phyloP scores from a whole-genome alignment of 352 stramenopile genomes.

The Aphanomyces cochlioides region DNA sequence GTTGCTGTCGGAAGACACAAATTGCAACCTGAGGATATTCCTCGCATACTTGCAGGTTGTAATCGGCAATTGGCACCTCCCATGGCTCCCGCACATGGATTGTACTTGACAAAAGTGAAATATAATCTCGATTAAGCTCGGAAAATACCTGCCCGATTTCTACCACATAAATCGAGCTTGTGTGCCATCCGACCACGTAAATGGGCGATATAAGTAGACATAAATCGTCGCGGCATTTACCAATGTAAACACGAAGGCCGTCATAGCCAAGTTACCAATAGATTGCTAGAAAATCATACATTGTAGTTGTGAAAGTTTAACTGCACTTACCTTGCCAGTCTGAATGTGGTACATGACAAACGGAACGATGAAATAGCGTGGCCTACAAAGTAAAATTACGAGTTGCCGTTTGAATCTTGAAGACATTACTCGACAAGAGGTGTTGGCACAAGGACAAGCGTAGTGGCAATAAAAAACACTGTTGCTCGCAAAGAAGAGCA shows the following conservation, averaged over 20 bases:
- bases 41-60: slow-evolving; percentile 47
- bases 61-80: slow-evolving; percentile 34
- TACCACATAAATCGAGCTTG: slow-evolving; percentile 87
- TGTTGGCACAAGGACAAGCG: slow-evolving; percentile 80
- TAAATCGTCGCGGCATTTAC: slow-evolving; percentile 69
- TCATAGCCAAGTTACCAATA: slow-evolving; percentile 39
- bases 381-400: slow-evolving; percentile 35
- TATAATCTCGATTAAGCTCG: neutral
- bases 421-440: slow-evolving; percentile 76
- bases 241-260: slow-evolving; percentile 44
- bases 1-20: slow-evolving; percentile 63
- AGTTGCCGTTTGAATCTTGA: neutral
- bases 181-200: slow-evolving; percentile 71
- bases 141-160: slow-evolving; percentile 21
- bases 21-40: slow-evolving; percentile 44
- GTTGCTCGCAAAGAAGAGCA: slow-evolving; percentile 71
- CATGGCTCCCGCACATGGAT: slow-evolving; percentile 27
- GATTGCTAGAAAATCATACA: slow-evolving; percentile 49
- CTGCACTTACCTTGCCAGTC: slow-evolving; percentile 52
- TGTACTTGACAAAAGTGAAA: slow-evolving; percentile 24
- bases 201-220: slow-evolving; percentile 67
- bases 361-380: slow-evolving; percentile 77
- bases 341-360: slow-evolving; percentile 79
- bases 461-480: slow-evolving; percentile 64
- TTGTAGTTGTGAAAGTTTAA: slow-evolving; percentile 17